These are phyloP conservation scores for Xylariomycetidae sp. DNA, from an alignment of 2,329 filamentous ascomycete species.

Conservation along the genomic window DNA sequence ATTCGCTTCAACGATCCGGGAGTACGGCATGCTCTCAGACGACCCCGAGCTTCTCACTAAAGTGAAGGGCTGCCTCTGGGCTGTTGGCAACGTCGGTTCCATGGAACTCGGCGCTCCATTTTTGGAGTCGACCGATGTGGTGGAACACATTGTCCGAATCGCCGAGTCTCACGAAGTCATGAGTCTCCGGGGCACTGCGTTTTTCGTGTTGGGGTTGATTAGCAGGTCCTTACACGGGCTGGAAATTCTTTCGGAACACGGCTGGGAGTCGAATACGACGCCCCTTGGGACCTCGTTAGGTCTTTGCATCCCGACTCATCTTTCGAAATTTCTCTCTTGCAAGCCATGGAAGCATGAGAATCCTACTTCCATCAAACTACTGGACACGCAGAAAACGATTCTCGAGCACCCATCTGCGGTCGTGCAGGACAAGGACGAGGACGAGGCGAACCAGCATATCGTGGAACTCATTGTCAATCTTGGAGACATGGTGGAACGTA, in stretches of 20 bases:
- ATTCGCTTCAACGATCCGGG: slow-evolving; percentile 81
- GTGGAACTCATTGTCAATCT: slow-evolving; percentile 81
- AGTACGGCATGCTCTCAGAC: slow-evolving; percentile 78
- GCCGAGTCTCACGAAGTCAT: slow-evolving; percentile 84
- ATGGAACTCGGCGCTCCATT: slow-evolving; percentile 97
- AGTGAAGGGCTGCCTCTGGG: slow-evolving; percentile 96
- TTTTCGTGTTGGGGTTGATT: slow-evolving; percentile 90
- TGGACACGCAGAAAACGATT: slow-evolving; percentile 48
- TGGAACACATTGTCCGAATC: slow-evolving; percentile 80
- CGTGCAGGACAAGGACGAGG: slow-evolving; percentile 55
- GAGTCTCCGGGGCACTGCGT: slow-evolving; percentile 89
- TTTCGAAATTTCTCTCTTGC: slow-evolving; percentile 73
- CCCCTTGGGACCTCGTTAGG: slow-evolving; percentile 77
- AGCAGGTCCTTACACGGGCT: slow-evolving; percentile 88
- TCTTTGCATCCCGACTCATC: slow-evolving; percentile 75
- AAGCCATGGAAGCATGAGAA: slow-evolving; percentile 50
- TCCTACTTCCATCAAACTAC: slow-evolving; percentile 42
- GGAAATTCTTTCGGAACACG: slow-evolving; percentile 80
- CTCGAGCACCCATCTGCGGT: slow-evolving; percentile 39
- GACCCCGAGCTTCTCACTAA: slow-evolving; percentile 83
- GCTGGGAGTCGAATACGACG: slow-evolving; percentile 90
- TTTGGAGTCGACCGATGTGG: slow-evolving; percentile 82
- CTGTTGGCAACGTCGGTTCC: slow-evolving; percentile 93
- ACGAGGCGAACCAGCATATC: slow-evolving; percentile 65
- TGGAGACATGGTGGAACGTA: slow-evolving; percentile 88